phyloP scores from a whole-genome alignment of 768 basidiomycete species.

The Calocybe indica region DNA sequence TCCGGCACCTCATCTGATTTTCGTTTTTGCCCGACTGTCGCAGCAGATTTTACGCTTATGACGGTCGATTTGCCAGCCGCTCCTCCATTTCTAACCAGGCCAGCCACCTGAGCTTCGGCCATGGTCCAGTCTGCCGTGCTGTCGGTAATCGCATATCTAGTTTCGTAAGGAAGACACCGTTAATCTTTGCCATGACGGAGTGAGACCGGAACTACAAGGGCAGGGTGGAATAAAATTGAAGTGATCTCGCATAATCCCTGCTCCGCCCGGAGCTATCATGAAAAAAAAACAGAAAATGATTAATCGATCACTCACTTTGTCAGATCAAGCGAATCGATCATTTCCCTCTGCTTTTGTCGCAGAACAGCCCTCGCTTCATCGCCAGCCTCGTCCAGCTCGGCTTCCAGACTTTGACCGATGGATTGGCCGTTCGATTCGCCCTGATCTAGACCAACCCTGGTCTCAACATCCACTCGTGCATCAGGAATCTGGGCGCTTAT shows the following conservation, averaged over 20 bases:
- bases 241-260: slow-evolving; percentile 1
- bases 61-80: slow-evolving; percentile 56
- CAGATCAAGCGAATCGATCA: slow-evolving; percentile 86
- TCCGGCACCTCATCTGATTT: slow-evolving; percentile 32
- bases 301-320: slow-evolving; percentile 62
- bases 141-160: slow-evolving; percentile 73
- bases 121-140: slow-evolving; percentile 63
- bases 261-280: slow-evolving; percentile 1
- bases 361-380: slow-evolving; percentile 62
- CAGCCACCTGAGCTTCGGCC: slow-evolving; percentile 69
- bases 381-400: slow-evolving; percentile 76
- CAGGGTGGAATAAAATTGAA: not conserved
- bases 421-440: slow-evolving; percentile 34
- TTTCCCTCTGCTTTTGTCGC: slow-evolving; percentile 74
- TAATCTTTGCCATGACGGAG: not conserved
- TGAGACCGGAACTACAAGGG: not conserved
- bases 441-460: slow-evolving; percentile 8
- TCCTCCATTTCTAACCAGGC: slow-evolving; percentile 22
- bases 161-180: not conserved
- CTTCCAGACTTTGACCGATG: slow-evolving; percentile 42
- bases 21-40: slow-evolving; percentile 45
- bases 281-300: not conserved
- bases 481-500: slow-evolving; percentile 59
- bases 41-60: slow-evolving; percentile 63
- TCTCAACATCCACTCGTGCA: slow-evolving; percentile 12